Evolutionary conservation across 1,284 basidiomycete genomes (phyloP), one percentile per base, ranked within the genome.

Genomic region (Leccinum pachyderme): DNA sequence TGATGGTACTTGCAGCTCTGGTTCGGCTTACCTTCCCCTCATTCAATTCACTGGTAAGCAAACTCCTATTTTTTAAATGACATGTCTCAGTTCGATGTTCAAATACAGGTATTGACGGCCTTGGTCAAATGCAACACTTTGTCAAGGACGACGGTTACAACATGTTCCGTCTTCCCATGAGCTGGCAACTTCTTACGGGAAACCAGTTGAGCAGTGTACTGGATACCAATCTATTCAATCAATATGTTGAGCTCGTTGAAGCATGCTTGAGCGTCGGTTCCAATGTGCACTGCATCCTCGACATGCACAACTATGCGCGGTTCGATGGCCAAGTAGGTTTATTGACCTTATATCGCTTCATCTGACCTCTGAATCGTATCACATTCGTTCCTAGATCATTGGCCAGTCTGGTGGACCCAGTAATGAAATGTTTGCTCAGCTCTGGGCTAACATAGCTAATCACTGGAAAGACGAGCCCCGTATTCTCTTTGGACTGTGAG

Each of bases 301-400:
- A 86, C 62, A 67, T 83, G 22, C 81, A 83, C 67, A 83, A 83
- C 66, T 82, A 83, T 48, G 81, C 80, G 15, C 70, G 81, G n/a
- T 82, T 71, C 69, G 72, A 81, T 43, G 72, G 73, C 31, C 63
- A 67, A 61, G 78, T 81, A 43, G 12, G 57, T 60, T 33, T 22
- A 4, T 45, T 1, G n/a, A 12, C 12, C 9, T 47, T 39, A n/a
- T 32, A 9, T 29, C 49, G 41, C 12, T n/a, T 50, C 24, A 18
- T 22, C 7, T 15, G 18, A 18, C 18, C 18, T 43, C 41, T 50
- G 45, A 52, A 9, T 18, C 29, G 25, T 9, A 2, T 18, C 29
- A 28, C 11, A 2, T 2, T 35, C 5, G 5, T 28, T 27, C 7
- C 33, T 48, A 80, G 77, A 81, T 82, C 48, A 77, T 85, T 27